A percentile compares a stretch with the other conserved stretches of the same genome.
Conservation (phyloP, 345 rosid genomes). For the Eucalyptus grandis region DNA sequence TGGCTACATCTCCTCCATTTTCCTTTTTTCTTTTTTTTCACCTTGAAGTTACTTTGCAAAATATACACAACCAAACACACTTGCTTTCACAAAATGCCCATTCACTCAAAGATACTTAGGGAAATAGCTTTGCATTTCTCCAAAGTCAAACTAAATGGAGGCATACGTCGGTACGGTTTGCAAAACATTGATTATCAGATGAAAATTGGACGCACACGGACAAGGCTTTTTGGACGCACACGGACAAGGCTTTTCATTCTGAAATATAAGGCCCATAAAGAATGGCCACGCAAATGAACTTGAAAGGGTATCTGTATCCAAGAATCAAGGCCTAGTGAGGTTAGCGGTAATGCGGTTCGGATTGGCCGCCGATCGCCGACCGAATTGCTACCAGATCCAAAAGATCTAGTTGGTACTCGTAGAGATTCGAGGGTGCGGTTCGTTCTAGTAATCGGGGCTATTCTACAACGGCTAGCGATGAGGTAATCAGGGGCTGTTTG, state of each 20-base stretch:
- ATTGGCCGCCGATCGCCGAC: background rate
- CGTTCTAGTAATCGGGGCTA: background rate
- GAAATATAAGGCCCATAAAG: background rate
- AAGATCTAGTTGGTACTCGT: background rate
- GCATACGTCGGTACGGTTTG: too few relatives aligned
- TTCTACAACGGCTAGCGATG: background rate
- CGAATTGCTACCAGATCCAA: background rate
- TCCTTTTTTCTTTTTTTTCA: too few relatives aligned
- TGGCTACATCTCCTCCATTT: too few relatives aligned
- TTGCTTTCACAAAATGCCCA: too few relatives aligned
- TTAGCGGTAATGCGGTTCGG: background rate
- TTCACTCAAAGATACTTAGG: too few relatives aligned
- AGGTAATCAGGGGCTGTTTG: background rate
- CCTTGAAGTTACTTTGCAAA: too few relatives aligned
- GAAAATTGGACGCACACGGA: background rate
- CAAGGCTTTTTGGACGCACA: background rate
- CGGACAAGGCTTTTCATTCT: background rate
- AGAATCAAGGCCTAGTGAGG: background rate
- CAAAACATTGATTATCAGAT: background rate
- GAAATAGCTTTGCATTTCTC: too few relatives aligned
- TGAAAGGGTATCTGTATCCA: background rate
- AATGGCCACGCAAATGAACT: background rate
- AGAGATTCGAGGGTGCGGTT: background rate
- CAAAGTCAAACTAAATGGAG: rapidly evolving
- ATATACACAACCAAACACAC: too few relatives aligned